phyloP scores from a whole-genome alignment of 106 monocot species.

The Iris macrosiphon region DNA sequence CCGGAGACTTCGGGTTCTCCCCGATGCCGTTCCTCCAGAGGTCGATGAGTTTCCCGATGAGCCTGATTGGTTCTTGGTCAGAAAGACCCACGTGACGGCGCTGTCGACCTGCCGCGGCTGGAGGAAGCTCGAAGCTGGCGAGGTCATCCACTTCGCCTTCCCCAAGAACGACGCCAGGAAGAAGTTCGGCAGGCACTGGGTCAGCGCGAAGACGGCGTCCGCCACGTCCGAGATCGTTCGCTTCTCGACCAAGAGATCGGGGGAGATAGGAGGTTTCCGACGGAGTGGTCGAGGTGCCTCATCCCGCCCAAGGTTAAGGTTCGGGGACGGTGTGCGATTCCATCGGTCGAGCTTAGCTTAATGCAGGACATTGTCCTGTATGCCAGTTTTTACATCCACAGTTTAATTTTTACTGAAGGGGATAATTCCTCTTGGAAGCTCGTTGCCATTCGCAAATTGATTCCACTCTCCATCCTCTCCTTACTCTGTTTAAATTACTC shows the following conservation, averaged over 20 bases:
- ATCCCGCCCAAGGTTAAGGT: slow-evolving; percentile 77
- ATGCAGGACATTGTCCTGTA: slow-evolving; percentile 67
- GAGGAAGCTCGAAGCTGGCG: slow-evolving; percentile 31
- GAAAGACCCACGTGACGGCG: slow-evolving; percentile 45
- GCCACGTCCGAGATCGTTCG: slow-evolving; percentile 68
- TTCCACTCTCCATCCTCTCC: slow-evolving; percentile 49
- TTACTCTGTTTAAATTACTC: slow-evolving; percentile 46
- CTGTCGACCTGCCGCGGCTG: slow-evolving; percentile 58
- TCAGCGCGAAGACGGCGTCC: slow-evolving; percentile 34
- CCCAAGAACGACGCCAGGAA: slow-evolving; percentile 20
- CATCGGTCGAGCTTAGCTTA: slow-evolving; percentile 40
- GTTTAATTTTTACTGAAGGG: slow-evolving; percentile 52
- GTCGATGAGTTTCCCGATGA: slow-evolving; percentile 56
- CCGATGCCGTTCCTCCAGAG: slow-evolving; percentile 26
- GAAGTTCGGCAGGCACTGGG: slow-evolving; percentile 22
- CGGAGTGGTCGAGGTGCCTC: slow-evolving; percentile 63
- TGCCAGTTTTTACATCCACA: slow-evolving; percentile 80
- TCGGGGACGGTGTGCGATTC: slow-evolving; percentile 30
- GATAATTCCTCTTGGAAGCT: slow-evolving; percentile 48
- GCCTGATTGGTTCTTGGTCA: slow-evolving; percentile 65
- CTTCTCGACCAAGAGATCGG: slow-evolving; percentile 67
- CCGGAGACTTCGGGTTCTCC: slow-evolving; percentile 11
- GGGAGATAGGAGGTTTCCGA: slow-evolving; percentile 82
- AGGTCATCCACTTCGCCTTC: slow-evolving; percentile 72
- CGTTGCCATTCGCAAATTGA: slow-evolving; percentile 21